A percentile compares a stretch with the other conserved stretches of the same genome.
These are phyloP conservation scores for Bruguiera hainesii DNA, from an alignment of 441 rosid genomes.

Conservation along the genomic window DNA sequence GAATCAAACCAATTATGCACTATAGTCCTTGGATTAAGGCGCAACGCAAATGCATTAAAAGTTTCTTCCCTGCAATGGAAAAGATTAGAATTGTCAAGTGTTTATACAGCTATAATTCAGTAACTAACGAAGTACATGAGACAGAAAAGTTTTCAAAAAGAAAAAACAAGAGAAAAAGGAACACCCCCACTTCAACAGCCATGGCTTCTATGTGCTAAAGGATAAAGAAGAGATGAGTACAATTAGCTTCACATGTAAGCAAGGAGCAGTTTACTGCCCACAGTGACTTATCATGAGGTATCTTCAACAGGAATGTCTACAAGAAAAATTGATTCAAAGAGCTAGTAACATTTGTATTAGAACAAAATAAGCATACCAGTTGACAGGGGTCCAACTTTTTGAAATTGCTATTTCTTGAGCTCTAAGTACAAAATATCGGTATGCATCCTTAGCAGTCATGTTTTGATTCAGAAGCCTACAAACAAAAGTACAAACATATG, in stretches of 20 bases:
- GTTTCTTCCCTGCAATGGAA: constrained; percentile 85
- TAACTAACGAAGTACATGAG: background rate
- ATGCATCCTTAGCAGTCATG: constrained; percentile 73
- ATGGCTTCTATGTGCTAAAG: background rate
- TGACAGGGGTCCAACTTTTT: constrained; percentile 82
- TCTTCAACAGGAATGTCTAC: constrained; percentile 1
- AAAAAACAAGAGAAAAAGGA: background rate
- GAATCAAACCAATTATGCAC: constrained; percentile 76
- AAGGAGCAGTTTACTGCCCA: background rate
- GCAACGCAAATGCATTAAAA: constrained; percentile 63
- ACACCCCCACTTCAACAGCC: background rate
- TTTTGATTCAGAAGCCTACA: constrained; percentile 71
- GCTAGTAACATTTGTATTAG: background rate
- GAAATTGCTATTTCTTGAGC: constrained; percentile 91
- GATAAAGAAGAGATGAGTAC: background rate
- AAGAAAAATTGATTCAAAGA: constrained; percentile 13
- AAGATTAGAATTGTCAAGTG: constrained; percentile 12
- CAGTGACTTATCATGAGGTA: background rate
- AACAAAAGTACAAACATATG: constrained; percentile 14
- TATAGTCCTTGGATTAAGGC: constrained; percentile 67
- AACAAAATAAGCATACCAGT: constrained; percentile 54
- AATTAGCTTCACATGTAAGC: background rate
- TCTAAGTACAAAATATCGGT: constrained; percentile 77
- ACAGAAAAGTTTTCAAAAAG: background rate
- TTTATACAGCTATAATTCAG: background rate